Percentiles rank a stretch among this genome's conserved stretches.
Conservation (phyloP, 2,329 filamentous ascomycete species). For the Fusarium sp. region DNA sequence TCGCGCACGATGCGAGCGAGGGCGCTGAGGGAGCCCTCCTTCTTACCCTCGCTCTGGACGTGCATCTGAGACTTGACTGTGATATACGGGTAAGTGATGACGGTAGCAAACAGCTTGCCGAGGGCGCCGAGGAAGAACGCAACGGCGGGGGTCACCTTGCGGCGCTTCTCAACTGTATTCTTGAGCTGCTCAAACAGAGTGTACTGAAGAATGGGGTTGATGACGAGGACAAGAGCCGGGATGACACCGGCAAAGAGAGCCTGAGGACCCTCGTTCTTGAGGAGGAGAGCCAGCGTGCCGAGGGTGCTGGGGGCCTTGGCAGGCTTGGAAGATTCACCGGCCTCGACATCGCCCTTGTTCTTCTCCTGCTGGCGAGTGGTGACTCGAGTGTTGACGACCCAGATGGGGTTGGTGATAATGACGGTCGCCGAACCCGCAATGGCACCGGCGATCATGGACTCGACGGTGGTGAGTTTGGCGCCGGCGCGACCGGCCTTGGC, state of each 20-base stretch:
- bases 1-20: constrained; percentile 83
- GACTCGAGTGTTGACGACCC: constrained; percentile 99
- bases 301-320: constrained; percentile 75
- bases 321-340: constrained; percentile 48
- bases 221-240: constrained; percentile 90
- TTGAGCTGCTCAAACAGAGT: constrained; percentile 99
- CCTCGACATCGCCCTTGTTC: constrained; percentile 55
- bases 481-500: constrained; percentile 74
- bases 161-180: constrained; percentile 79
- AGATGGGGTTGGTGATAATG: constrained; percentile 96
- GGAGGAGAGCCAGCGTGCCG: constrained; percentile 79
- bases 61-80: constrained; percentile 99
- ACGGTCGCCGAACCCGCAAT: constrained; percentile 94
- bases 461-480: constrained; percentile 86
- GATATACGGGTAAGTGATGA: constrained; percentile 97
- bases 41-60: constrained; percentile 80
- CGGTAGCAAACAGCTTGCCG: constrained; percentile 93
- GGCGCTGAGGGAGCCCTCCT: constrained; percentile 81
- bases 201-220: constrained; percentile 98
- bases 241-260: constrained; percentile 93
- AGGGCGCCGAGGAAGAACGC: constrained; percentile 92
- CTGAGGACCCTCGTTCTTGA: constrained; percentile 83
- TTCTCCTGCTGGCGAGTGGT: constrained; percentile 78
- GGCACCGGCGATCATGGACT: constrained; percentile 95
- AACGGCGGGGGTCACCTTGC: constrained; percentile 81